Base-by-base conservation (phyloP, 2,329 filamentous ascomycete genomes). In the Incumbomyces delicatus region DNA sequence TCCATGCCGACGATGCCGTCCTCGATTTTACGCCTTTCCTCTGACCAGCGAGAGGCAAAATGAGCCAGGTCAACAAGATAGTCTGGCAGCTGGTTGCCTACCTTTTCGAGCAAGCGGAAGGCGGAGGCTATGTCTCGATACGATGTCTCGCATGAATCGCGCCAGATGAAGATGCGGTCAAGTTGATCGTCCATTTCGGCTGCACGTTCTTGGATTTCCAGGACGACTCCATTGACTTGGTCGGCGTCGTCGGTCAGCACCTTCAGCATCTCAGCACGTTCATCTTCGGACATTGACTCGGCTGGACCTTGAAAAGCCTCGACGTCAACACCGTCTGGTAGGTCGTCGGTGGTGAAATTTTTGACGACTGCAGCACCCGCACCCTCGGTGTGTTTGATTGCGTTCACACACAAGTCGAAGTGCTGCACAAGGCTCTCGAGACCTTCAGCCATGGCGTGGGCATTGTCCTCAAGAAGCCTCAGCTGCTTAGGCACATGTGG, bases 401-500 rank as follows among this genome's bases (percentile, higher is more conserved):
- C 90, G 1, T 83, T 90, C 12, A 94, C 86, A 63, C 90, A 95
- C 53, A 94, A 78, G 63, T 96, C 90, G 61, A 95, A 95, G 66
- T 96, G 90, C 20, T 77, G 78, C 6, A 87, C 88, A 3, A 96
- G 71, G 1, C 84, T 87, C 47, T 87, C 78, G 1, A 96, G 76
- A 4, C 87, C 75, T 48, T 82, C 75, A 4, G 89, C 90, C 80
- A 94, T 90, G 57, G 82, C 80, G 52, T 85, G 81, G 0, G 89
- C 89, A 55, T 90, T 81, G 12, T 73, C 73, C 53, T 89, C 80
- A 31, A 94, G 73, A 2, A 72, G 70, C 27, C 74, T 68, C n/a
- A 86, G 68, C 35, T 80, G 69, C 3, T 72, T 66, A 2, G 74
- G 66, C 37, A 81, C 71, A 4, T 60, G 58, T 0, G 72, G 66